Evolutionary conservation across 2,329 filamentous ascomycete species (phyloP).

Genomic region (Eurotiales sp.): DNA sequence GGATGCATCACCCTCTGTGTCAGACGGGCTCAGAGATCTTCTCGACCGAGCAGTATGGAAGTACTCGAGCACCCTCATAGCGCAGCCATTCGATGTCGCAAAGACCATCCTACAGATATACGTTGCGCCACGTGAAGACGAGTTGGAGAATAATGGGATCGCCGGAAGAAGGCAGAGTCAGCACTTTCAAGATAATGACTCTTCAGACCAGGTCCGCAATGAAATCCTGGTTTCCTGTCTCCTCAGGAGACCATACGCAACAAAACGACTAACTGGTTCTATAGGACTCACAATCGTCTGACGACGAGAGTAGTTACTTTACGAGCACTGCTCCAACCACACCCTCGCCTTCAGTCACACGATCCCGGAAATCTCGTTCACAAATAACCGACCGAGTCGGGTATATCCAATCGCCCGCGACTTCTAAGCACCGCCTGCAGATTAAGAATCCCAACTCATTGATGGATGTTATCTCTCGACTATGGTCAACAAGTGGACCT

Average conservation of each 20-base stretch:
- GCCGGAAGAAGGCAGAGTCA: constrained; percentile 26
- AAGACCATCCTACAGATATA: constrained; percentile 87
- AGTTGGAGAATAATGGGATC: constrained; percentile 27
- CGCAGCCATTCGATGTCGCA: constrained; percentile 95
- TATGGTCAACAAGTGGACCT: constrained; percentile 85
- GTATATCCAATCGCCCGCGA: constrained; percentile 39
- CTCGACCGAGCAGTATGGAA: constrained; percentile 86
- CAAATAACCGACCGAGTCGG: constrained; percentile 45
- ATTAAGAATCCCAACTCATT: constrained; percentile 76
- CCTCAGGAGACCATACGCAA: not conserved
- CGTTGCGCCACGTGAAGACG: constrained; percentile 41
- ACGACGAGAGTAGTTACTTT: constrained; percentile 83
- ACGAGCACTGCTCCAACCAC: constrained; percentile 55
- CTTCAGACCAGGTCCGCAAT: constrained; percentile 32
- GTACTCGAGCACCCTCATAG: constrained; percentile 82
- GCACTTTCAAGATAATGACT: constrained; percentile 24
- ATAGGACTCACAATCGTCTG: constrained; percentile 47
- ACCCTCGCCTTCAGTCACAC: constrained; percentile 39
- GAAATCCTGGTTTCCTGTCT: not conserved
- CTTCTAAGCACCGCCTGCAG: constrained; percentile 59
- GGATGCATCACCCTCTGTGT: constrained; percentile 69
- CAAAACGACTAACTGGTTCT: not conserved
- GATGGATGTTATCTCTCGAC: constrained; percentile 76
- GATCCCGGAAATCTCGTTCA: constrained; percentile 34
- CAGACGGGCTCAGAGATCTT: constrained; percentile 71